A percentile compares a stretch with the other conserved stretches of the same genome.
These are phyloP conservation scores for Acidiella bohemica DNA, from an alignment of 495 filamentous ascomycete genomes.

Conservation along the genomic window DNA sequence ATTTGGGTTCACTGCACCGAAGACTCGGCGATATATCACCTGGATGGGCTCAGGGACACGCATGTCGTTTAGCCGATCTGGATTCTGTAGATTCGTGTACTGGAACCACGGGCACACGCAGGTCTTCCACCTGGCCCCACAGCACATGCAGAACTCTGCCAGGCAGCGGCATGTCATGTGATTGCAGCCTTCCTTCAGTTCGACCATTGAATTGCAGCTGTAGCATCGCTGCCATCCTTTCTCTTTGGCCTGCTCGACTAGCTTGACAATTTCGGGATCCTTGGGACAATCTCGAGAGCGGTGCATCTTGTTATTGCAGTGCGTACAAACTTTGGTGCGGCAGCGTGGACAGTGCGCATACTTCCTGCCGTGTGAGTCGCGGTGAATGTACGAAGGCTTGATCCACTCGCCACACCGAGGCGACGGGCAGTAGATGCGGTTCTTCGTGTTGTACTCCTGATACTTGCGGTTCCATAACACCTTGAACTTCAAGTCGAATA, in stretches of 20 bases:
- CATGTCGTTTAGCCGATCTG: constrained; percentile 45
- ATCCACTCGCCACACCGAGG: constrained; percentile 63
- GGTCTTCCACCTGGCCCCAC: constrained; percentile 64
- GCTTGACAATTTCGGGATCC: constrained; percentile 51
- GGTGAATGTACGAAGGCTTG: constrained; percentile 49
- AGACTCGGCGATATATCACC: constrained; percentile 18
- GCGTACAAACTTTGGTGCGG: constrained; percentile 56
- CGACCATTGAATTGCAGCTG: constrained; percentile 61
- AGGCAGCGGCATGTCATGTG: constrained; percentile 76
- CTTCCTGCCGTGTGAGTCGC: constrained; percentile 37
- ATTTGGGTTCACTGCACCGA: constrained; percentile 1
- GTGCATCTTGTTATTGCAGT: constrained; percentile 65
- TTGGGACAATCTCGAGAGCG: constrained; percentile 51
- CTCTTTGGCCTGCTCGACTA: constrained; percentile 53
- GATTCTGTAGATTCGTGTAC: constrained; percentile 43
- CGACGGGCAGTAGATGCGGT: constrained; percentile 60
- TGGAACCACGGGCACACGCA: constrained; percentile 75
- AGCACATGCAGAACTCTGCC: constrained; percentile 74
- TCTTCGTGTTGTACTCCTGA: constrained; percentile 56
- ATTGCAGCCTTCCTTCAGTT: constrained; percentile 68
- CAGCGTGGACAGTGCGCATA: constrained; percentile 53
- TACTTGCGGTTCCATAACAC: constrained; percentile 64
- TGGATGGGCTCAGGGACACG: constrained; percentile 32
- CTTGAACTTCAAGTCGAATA: constrained; percentile 64
- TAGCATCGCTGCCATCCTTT: constrained; percentile 68